Evolutionary conservation across 306 rosid genomes (phyloP).

Genomic region (Cucurbita pepo): DNA sequence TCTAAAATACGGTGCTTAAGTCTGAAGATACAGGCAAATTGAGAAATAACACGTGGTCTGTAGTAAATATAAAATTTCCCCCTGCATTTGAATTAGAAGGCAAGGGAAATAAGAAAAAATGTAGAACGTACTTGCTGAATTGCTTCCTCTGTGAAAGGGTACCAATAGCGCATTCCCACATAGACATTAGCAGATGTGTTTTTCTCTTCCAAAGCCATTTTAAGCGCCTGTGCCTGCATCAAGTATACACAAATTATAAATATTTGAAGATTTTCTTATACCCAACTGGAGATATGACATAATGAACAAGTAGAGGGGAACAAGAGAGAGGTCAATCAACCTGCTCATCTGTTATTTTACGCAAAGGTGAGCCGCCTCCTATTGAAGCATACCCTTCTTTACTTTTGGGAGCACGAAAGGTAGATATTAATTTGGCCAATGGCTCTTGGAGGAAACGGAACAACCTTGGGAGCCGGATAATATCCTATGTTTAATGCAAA

Average conservation of each 20-base stretch:
- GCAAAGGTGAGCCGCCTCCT: conserved; percentile 98
- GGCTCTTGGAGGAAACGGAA: conserved; percentile 81
- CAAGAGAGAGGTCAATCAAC: conserved; percentile 15
- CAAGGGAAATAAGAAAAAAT: not conserved
- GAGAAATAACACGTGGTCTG: not conserved
- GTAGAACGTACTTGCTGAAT: conserved; percentile 53
- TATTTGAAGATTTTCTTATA: not conserved
- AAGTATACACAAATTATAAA: conserved; percentile 5
- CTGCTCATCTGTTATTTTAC: conserved; percentile 93
- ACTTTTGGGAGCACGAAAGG: conserved; percentile 85
- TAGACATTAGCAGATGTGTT: conserved; percentile 60
- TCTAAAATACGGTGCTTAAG: not conserved
- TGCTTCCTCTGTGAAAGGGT: conserved; percentile 98
- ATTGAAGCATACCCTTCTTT: conserved; percentile 97
- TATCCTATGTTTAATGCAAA: conserved; percentile 43
- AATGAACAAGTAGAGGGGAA: not conserved
- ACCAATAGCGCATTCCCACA: conserved; percentile 97
- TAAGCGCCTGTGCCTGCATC: conserved; percentile 72
- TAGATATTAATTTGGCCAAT: conserved; percentile 71
- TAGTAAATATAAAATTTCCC: not conserved
- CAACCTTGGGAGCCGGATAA: conserved; percentile 86
- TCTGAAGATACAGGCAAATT: not conserved
- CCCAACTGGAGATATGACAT: not conserved
- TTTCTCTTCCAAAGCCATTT: conserved; percentile 70
- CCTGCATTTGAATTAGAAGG: not conserved